Base-by-base conservation (phyloP, 1,284 basidiomycete species). In the Tetrapyrgos nigripes region DNA sequence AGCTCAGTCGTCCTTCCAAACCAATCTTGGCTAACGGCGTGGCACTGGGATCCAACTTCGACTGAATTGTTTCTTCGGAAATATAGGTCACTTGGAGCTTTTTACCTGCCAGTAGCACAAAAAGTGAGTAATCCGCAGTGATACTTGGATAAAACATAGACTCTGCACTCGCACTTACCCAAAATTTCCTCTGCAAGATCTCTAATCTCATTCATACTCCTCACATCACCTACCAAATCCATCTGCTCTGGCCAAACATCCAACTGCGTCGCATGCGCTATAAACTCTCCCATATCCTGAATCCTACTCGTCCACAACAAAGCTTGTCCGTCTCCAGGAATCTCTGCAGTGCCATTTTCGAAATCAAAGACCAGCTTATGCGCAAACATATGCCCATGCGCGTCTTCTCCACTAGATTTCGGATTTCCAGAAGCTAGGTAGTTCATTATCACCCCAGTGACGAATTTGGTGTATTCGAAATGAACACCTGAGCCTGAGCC, bases 401-500 rank as follows among this genome's bases (percentile, higher is more conserved):
- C 58, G 23, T 60, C 55, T 17, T 4, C 44, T 2, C 50, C 54
- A 10, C 52, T 45, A 17, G 58, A 54, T 23, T 56, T 60, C 8
- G 54, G 29, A 29, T 60, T 60, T 11, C 58, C 58, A 8, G 27
- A 37, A 9, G 23, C 54, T 8, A 53, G 37, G 31, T 60, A 60
- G 21, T 60, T 60, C 54, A 60, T 60, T 43, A 60, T 48, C 1
- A 37, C 14, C 3, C 54, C 58, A 23, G 28, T 24, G 24, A 50
- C 44, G 48, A 60, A 60, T 14, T 31, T 23, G 3, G 53, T 56
- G n/a, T 31, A 60, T 37, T 60, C 54, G 19, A 60, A 60, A 19
- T 23, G 21, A 6, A 1, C 14, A 35, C 33, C n/a, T n/a, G n/a
- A n/a, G n/a, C n/a, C n/a, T n/a, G n/a, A n/a, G n/a, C n/a, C 31